phyloP scores from a whole-genome alignment of 2,329 filamentous ascomycete species.

The Aureobasidium mangrovei region DNA sequence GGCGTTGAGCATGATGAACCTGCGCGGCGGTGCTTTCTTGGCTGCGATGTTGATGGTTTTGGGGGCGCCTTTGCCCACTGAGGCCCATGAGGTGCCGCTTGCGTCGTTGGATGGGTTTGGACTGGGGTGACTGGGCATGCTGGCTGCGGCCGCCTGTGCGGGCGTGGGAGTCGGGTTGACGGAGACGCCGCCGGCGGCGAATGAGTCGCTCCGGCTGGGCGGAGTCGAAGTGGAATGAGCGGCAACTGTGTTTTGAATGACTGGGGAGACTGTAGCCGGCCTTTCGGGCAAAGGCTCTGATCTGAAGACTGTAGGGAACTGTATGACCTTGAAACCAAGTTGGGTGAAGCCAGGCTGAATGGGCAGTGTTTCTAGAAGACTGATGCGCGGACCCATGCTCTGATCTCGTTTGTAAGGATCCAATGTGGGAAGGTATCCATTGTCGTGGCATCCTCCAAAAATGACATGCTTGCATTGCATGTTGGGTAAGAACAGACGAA shows the following conservation, averaged over 20 bases:
- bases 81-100: constrained; percentile 27
- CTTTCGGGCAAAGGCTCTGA: constrained; percentile 32
- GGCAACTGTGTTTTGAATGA: background rate
- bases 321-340: constrained; percentile 33
- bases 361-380: constrained; percentile 37
- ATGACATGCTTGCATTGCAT: constrained; percentile 56
- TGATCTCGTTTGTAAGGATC: constrained; percentile 37
- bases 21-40: constrained; percentile 24
- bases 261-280: background rate
- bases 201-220: background rate
- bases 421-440: constrained; percentile 40
- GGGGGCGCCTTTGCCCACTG: constrained; percentile 33
- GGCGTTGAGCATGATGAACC: constrained; percentile 34
- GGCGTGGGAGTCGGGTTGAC: background rate
- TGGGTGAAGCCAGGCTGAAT: constrained; percentile 33
- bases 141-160: background rate
- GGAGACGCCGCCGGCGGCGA: background rate
- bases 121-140: background rate
- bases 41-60: constrained; percentile 33
- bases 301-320: constrained; percentile 36
- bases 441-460: constrained; percentile 55
- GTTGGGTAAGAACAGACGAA: constrained; percentile 47
- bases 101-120: background rate
- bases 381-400: constrained; percentile 31
- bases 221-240: constrained; percentile 6